Evolutionary conservation across 192 early-diverging fungal species (phyloP).

Genomic region (Coemansia sp.): DNA sequence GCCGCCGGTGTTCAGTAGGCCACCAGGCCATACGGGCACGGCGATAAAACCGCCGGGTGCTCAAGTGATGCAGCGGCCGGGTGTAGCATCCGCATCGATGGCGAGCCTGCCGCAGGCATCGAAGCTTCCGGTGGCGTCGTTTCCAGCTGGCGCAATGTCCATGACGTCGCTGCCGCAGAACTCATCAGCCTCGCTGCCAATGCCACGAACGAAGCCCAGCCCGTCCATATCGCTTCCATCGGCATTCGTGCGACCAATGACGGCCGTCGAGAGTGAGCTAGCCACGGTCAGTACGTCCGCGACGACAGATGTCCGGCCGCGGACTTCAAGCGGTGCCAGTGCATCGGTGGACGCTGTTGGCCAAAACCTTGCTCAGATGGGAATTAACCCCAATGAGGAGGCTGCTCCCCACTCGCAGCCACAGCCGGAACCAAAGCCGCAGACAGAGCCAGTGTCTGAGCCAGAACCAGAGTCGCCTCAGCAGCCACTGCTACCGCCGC

Average conservation of each 20-base stretch:
- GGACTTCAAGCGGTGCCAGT: neutral
- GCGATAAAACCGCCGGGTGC: conserved; percentile 8
- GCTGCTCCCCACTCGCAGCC: conserved; percentile 3
- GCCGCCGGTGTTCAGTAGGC: conserved; percentile 48
- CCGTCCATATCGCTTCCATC: conserved; percentile 9
- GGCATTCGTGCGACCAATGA: conserved; percentile 28
- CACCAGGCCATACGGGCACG: conserved; percentile 23
- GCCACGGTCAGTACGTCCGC: conserved; percentile 9
- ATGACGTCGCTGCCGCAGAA: conserved; percentile 20
- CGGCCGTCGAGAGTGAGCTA: conserved; percentile 21
- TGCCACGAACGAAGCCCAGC: neutral
- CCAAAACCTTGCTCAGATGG: conserved; percentile 8
- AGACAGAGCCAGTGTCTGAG: neutral
- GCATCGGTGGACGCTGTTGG: conserved; percentile 11
- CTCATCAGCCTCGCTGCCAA: conserved; percentile 9
- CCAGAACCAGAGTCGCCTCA: conserved; percentile 3
- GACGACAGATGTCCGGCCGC: neutral
- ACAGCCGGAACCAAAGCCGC: conserved; percentile 6
- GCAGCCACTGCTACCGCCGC: neutral
- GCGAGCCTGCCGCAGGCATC: conserved; percentile 20
- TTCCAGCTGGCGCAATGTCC: conserved; percentile 6
- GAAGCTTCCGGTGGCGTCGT: neutral
- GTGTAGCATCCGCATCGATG: conserved; percentile 21
- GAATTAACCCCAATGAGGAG: neutral
- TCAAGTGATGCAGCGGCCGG: conserved; percentile 9